Conservation (phyloP, 2,329 filamentous ascomycete species). For the Ophiocordyceps camponoti-floridani region DNA sequence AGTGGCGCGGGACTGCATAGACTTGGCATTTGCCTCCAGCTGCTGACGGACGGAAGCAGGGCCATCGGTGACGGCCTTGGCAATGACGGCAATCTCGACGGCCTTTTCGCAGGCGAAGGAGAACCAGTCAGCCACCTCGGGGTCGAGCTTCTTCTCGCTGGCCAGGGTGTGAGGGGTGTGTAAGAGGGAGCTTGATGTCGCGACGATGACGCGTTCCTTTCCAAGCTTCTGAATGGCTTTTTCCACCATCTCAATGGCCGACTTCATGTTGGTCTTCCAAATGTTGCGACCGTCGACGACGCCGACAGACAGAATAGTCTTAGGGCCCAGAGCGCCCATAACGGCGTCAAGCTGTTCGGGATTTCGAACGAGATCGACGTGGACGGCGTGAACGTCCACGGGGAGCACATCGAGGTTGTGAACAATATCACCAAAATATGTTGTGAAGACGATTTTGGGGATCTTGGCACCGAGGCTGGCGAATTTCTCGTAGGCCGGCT, state of each 20-base stretch:
- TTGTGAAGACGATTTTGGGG: conserved; percentile 79
- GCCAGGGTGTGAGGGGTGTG: conserved; percentile 96
- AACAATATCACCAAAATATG: conserved; percentile 98
- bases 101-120: conserved; percentile 95
- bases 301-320: conserved; percentile 85
- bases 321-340: conserved; percentile 62
- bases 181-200: conserved; percentile 92
- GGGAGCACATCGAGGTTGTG: conserved; percentile 92
- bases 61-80: conserved; percentile 91
- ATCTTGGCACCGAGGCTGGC: conserved; percentile 58
- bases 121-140: conserved; percentile 95
- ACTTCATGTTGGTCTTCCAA: conserved; percentile 99
- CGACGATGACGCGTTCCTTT: conserved; percentile 92
- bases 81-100: conserved; percentile 74
- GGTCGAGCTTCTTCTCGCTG: conserved; percentile 95
- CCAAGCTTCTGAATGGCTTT: conserved; percentile 82
- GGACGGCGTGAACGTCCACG: conserved; percentile 65
- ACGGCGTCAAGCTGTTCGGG: conserved; percentile 91
- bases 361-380: conserved; percentile 94
- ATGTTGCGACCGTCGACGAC: conserved; percentile 98
- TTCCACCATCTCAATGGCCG: conserved; percentile 81
- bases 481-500: conserved; percentile 90
- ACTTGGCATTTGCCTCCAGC: conserved; percentile 94
- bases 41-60: conserved; percentile 70
- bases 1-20: conserved; percentile 73